A percentile compares a stretch with the other conserved stretches of the same genome.
Evolutionary conservation across 805 yeast species (phyloP).

Genomic region (Cephaloascus fragrans): DNA sequence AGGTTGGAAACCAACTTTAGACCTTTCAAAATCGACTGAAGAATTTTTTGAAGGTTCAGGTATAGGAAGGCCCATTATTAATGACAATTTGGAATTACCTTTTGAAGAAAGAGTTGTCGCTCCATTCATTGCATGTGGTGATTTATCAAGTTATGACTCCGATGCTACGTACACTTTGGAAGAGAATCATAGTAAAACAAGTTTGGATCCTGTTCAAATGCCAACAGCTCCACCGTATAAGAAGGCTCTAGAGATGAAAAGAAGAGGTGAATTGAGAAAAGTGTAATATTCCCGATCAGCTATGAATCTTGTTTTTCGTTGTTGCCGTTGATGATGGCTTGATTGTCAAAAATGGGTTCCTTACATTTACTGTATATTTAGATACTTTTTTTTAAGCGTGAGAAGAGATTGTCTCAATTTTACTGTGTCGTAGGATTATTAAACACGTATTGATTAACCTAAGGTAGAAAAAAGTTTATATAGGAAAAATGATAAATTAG

Average conservation of each 20-base stretch:
- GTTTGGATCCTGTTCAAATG: constrained; percentile 85
- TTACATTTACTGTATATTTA: too few species aligned
- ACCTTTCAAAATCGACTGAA: constrained; percentile 55
- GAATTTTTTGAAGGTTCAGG: constrained; percentile 64
- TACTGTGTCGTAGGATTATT: too few species aligned
- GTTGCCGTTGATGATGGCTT: too few species aligned
- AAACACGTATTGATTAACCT: too few species aligned
- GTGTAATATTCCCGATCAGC: too few species aligned
- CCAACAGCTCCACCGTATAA: constrained; percentile 98
- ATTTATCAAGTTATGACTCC: constrained; percentile 76
- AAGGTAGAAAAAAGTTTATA: too few species aligned
- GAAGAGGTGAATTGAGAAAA: constrained; percentile 49
- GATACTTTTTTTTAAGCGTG: too few species aligned
- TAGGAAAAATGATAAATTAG: too few species aligned
- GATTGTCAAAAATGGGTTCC: too few species aligned
- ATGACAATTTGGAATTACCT: constrained; percentile 38
- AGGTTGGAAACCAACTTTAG: constrained; percentile 71
- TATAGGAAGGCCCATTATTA: constrained; percentile 44
- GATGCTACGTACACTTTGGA: constrained; percentile 84
- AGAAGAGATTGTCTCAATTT: too few species aligned
- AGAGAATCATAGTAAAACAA: constrained; percentile 22
- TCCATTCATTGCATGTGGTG: constrained; percentile 95
- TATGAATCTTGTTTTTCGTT: too few species aligned
- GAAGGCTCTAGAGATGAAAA: constrained; percentile 77
- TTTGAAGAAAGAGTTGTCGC: constrained; percentile 70